Base-by-base conservation (phyloP, 306 rosid genomes). In the Pterocarpus macrocarpus region DNA sequence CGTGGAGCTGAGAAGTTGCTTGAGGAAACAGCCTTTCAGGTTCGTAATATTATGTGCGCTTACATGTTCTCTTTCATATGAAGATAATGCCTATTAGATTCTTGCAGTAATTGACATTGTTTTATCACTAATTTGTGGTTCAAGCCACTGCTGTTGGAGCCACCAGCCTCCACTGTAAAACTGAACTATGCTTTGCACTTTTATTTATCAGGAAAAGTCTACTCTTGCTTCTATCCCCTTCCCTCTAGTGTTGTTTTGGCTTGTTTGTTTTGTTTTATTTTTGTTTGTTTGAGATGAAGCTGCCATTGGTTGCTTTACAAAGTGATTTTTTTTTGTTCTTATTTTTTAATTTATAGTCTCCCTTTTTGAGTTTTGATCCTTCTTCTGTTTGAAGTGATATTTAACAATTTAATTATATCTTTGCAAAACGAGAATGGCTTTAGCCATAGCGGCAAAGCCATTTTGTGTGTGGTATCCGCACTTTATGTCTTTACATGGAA, bases 401-500 rank as follows among this genome's bases (percentile, higher is more conserved):
- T 33, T 69, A 5, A 43, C 39, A 43, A 44, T 15, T n/a, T 15
- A 78, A 43, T 34, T 44, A 43, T 12, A 15, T 44, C 39, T 44
- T 57, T 79, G 38, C 50, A 44, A 70, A 47, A 71, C 36, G 69
- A 32, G 0, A 44, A 58, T 57, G 56, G 62, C 61, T 70, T 79
- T 58, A 44, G 41, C 68, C 82, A 78, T 30, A 78, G 69, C 3
- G 22, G 76, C 44, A 56, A 78, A 78, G 61, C 28, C 82, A 67
- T 15, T 34, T 70, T 79, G 64, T 70, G 5, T 0, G 49, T 57
- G 61, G 63, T 69, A 59, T 44, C 64, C 59, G 28, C 64, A 70
- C 71, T 79, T 69, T 59, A 47, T 70, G 55, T 56, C 50, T 78
- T 43, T 13, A 68, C 76, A 56, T 67, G 66, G 66, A 56, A 78